phyloP scores from a whole-genome alignment of 139 green algal genomes.

The Coelastrella sp. region DNA sequence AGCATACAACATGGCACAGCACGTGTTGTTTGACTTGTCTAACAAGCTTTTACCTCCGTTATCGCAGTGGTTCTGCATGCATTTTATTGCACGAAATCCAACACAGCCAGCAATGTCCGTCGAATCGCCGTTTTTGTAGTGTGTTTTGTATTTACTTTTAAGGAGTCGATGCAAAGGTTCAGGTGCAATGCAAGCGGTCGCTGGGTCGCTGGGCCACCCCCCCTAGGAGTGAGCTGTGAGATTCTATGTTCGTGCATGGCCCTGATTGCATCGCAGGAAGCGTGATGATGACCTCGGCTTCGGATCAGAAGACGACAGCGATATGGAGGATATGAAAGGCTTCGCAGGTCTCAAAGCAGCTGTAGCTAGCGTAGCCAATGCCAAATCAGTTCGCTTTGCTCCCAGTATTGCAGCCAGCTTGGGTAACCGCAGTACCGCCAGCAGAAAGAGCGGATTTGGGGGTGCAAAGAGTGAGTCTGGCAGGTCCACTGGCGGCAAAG shows the following conservation, averaged over 20 bases:
- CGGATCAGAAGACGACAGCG: slow-evolving; percentile 71
- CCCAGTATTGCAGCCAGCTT: slow-evolving; percentile 38
- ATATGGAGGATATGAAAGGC: slow-evolving; percentile 81
- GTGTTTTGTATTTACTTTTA: too few species aligned
- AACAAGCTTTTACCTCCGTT: too few species aligned
- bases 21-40: too few species aligned
- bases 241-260: too few species aligned
- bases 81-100: too few species aligned
- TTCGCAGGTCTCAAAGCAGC: slow-evolving; percentile 44
- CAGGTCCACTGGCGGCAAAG: slow-evolving; percentile 27
- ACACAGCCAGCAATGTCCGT: too few species aligned
- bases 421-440: slow-evolving; percentile 22
- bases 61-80: too few species aligned
- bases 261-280: slow-evolving; percentile 13
- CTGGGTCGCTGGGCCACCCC: neutral
- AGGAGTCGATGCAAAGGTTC: too few species aligned
- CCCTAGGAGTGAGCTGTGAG: too few species aligned
- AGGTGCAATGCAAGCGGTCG: too few species aligned
- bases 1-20: too few species aligned
- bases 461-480: slow-evolving; percentile 19
- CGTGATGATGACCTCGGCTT: slow-evolving; percentile 44
- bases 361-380: slow-evolving; percentile 33
- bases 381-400: slow-evolving; percentile 71
- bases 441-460: neutral
- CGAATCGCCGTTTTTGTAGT: too few species aligned